These are phyloP conservation scores for Fusarium robinianum DNA, from an alignment of 2,329 filamentous ascomycete genomes.

Conservation along the genomic window DNA sequence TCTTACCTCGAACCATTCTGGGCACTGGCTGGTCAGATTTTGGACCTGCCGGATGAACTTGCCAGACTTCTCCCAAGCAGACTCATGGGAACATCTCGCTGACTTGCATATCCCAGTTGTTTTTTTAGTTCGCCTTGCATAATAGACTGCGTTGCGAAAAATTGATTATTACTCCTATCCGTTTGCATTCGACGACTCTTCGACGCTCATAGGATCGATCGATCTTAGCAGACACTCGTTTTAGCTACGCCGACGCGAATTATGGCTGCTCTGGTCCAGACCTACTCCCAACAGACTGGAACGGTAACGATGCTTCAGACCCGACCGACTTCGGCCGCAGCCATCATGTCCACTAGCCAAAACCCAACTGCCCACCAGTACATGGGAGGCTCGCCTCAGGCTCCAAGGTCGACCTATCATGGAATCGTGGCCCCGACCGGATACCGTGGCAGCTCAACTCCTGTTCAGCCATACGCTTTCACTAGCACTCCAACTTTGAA, in stretches of 20 bases:
- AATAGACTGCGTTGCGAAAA: slow-evolving; percentile 22
- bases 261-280: slow-evolving; percentile 86
- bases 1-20: neutral
- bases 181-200: slow-evolving; percentile 21
- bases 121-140: slow-evolving; percentile 19
- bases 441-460: slow-evolving; percentile 61
- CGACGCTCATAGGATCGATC: slow-evolving; percentile 20
- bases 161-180: no score
- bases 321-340: slow-evolving; percentile 61
- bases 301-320: slow-evolving; percentile 77
- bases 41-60: no score
- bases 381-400: slow-evolving; percentile 43
- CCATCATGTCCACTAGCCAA: slow-evolving; percentile 56
- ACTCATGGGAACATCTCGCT: slow-evolving; percentile 9
- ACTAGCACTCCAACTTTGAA: slow-evolving; percentile 70
- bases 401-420: slow-evolving; percentile 39
- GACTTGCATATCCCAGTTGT: slow-evolving; percentile 16
- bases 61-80: neutral
- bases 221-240: slow-evolving; percentile 23
- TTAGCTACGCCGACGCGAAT: slow-evolving; percentile 42
- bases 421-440: slow-evolving; percentile 46
- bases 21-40: no score
- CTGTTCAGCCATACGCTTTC: slow-evolving; percentile 78
- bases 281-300: slow-evolving; percentile 75
- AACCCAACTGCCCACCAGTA: slow-evolving; percentile 58